Evolutionary conservation across 164 flowering plant genomes (phyloP).

Genomic region (Amborella trichopoda): DNA sequence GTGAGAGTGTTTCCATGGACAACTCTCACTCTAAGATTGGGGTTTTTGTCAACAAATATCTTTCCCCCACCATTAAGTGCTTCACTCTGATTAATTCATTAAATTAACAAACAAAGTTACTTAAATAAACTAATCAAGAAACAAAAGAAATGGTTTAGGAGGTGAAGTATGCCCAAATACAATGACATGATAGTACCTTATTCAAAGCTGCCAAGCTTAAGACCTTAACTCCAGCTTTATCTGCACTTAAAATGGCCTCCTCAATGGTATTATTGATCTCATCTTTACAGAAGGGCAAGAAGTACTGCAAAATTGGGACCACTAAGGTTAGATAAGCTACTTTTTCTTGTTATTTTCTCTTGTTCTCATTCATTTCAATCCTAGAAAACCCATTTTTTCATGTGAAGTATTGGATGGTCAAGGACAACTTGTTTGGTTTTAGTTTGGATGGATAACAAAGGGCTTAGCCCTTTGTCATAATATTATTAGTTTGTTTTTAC

Average conservation of each 20-base stretch:
- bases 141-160: no score
- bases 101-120: neutral
- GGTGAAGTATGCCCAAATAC: no score
- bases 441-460: no score
- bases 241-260: slow-evolving; percentile 74
- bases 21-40: slow-evolving; percentile 59
- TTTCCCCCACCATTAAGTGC: slow-evolving; percentile 88
- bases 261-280: slow-evolving; percentile 84
- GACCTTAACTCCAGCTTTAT: slow-evolving; percentile 70
- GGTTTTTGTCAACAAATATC: slow-evolving; percentile 69
- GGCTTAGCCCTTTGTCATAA: no score
- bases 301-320: slow-evolving; percentile 68
- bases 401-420: no score
- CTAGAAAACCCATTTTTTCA: no score
- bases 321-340: no score
- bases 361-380: no score
- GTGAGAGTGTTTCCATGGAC: slow-evolving; percentile 95
- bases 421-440: no score
- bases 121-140: no score
- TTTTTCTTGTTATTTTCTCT: no score
- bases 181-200: slow-evolving; percentile 74
- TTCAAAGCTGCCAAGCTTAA: slow-evolving; percentile 91
- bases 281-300: slow-evolving; percentile 65
- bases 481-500: no score
- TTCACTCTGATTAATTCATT: slow-evolving; percentile 47